Percentiles rank a stretch among this genome's conserved stretches.
Evolutionary conservation across 2,329 filamentous ascomycete species (phyloP).

Genomic region (Dryadomyces sulphureus): DNA sequence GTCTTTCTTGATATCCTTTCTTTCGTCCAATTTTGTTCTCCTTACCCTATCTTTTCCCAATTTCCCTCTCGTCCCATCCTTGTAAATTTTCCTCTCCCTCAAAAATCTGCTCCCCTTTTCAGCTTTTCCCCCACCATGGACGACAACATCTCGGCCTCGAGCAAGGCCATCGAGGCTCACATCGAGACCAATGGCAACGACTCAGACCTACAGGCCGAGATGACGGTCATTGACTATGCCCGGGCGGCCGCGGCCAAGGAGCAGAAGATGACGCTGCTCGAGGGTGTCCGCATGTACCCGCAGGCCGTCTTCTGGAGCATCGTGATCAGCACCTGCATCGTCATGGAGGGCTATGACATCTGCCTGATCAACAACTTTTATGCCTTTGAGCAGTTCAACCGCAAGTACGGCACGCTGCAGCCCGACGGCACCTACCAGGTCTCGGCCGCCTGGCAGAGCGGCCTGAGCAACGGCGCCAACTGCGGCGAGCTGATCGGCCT

Average conservation of each 20-base stretch:
- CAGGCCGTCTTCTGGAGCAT: constrained; percentile 76
- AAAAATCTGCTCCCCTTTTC: not conserved
- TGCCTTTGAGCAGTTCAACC: constrained; percentile 32
- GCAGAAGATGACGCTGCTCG: constrained; percentile 54
- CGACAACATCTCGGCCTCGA: too few relatives aligned
- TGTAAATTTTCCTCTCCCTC: not conserved
- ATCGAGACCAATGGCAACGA: constrained; percentile 3
- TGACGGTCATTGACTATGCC: constrained; percentile 26
- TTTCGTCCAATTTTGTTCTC: not conserved
- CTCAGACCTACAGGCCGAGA: constrained; percentile 5
- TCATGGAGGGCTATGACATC: constrained; percentile 84
- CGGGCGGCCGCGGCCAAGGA: constrained; percentile 42
- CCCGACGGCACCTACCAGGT: constrained; percentile 34
- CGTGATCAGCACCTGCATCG: constrained; percentile 78
- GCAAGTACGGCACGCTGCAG: constrained; percentile 37
- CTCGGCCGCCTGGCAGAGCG: constrained; percentile 47
- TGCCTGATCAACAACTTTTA: constrained; percentile 70
- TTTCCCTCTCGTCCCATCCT: not conserved
- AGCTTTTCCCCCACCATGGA: not conserved
- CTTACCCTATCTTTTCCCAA: not conserved
- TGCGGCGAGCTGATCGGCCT: constrained; percentile 53
- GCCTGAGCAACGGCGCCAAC: constrained; percentile 38
- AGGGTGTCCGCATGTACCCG: constrained; percentile 71
- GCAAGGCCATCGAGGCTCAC: not conserved
- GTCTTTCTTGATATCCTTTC: too few relatives aligned